Percentiles rank a stretch among this genome's conserved stretches.
These are phyloP conservation scores for Neopestalotiopsis sp. DNA, from an alignment of 2,329 filamentous ascomycete species.

Conservation along the genomic window DNA sequence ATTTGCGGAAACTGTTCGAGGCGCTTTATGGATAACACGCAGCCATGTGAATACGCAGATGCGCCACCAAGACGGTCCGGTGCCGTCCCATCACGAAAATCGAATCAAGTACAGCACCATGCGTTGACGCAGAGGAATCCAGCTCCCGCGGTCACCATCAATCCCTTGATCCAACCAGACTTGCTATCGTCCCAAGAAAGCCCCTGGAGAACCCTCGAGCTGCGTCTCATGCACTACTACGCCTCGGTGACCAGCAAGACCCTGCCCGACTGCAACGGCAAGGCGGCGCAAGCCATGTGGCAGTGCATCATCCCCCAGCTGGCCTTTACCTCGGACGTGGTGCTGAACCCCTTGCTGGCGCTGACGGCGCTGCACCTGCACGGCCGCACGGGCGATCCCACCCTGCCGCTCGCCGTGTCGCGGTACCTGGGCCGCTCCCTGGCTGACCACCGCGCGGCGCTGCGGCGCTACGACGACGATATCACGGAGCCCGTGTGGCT, in stretches of 20 bases:
- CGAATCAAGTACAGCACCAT: no score
- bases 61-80: not conserved
- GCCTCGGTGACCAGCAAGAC: conserved; percentile 12
- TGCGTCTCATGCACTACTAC: conserved; percentile 21
- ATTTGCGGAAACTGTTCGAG: not conserved
- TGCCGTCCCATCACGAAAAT: no score
- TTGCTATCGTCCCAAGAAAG: not conserved
- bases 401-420: not conserved
- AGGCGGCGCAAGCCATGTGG: conserved; percentile 9
- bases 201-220: conserved; percentile 17
- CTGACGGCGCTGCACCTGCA: conserved; percentile 17
- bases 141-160: not conserved
- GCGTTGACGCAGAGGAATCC: no score
- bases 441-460: conserved; percentile 6
- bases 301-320: conserved; percentile 12
- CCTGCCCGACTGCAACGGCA: conserved; percentile 18
- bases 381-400: not conserved
- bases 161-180: not conserved
- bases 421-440: conserved; percentile 16
- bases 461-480: not conserved
- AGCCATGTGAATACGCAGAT: conserved; percentile 1
- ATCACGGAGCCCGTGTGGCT: conserved; percentile 15
- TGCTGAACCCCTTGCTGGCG: conserved; percentile 16
- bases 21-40: not conserved
- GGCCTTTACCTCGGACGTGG: conserved; percentile 15